Conservation (phyloP, 2,329 filamentous ascomycete species). For the Neofusicoccum cordaticola region DNA sequence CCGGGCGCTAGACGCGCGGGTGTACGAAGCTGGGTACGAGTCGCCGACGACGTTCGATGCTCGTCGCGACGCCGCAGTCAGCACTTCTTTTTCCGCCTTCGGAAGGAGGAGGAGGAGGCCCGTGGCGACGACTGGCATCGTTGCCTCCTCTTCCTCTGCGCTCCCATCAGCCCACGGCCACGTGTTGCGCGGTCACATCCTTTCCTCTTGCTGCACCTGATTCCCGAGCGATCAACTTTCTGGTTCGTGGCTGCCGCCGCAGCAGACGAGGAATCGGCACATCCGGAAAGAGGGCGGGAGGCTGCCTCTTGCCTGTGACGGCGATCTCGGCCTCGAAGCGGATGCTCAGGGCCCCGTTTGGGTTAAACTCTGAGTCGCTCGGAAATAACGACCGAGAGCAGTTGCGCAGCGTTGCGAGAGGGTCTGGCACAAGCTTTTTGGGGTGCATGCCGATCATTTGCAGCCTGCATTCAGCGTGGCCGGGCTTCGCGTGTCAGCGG, state of each 20-base stretch:
- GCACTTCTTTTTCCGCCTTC: neutral
- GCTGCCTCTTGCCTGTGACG: neutral
- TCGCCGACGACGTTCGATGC: no score
- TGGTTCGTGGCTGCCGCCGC: neutral
- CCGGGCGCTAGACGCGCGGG: neutral
- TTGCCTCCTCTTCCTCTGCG: neutral
- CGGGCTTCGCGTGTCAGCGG: neutral
- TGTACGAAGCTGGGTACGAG: neutral
- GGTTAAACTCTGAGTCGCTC: neutral
- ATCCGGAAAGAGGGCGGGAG: no score
- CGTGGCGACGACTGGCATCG: neutral
- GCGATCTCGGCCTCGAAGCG: no score
- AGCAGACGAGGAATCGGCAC: neutral
- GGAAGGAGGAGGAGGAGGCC: neutral
- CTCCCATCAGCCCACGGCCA: neutral
- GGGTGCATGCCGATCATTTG: neutral
- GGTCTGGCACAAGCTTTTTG: conserved; percentile 4
- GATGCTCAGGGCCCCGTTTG: neutral
- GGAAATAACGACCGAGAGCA: neutral
- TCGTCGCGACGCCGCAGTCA: no score
- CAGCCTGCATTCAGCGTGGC: neutral
- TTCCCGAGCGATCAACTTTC: no score
- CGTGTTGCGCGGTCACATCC: neutral
- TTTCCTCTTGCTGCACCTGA: neutral
- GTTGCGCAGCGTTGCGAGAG: neutral